phyloP scores from a whole-genome alignment of 2,329 filamentous ascomycete species.

The Fusarium solani-melongenae region DNA sequence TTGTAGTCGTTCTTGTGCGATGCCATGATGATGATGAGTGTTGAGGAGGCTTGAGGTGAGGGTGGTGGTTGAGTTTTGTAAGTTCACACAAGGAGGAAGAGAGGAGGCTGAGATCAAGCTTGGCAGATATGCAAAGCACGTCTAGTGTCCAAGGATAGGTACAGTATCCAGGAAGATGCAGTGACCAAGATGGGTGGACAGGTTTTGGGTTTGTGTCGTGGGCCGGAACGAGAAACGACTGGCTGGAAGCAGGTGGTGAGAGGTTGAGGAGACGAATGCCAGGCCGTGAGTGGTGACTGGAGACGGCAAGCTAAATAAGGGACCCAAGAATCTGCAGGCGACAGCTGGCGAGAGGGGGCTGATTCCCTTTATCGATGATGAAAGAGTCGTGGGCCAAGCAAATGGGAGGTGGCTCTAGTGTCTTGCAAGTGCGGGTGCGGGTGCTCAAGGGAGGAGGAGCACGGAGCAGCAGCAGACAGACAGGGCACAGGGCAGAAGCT shows the following conservation, averaged over 20 bases:
- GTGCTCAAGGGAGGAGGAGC: conserved; percentile 24
- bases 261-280: conserved; percentile 34
- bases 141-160: conserved; percentile 37
- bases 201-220: conserved; percentile 37
- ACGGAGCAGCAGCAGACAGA: background rate
- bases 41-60: conserved; percentile 14
- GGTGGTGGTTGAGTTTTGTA: conserved; percentile 41
- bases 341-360: conserved; percentile 34
- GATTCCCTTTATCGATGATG: conserved; percentile 45
- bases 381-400: conserved; percentile 40
- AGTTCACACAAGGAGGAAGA: conserved; percentile 25
- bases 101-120: conserved; percentile 29
- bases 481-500: conserved; percentile 15
- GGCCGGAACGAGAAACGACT: conserved; percentile 37
- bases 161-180: conserved; percentile 30
- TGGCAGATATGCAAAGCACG: conserved; percentile 37
- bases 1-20: conserved; percentile 43
- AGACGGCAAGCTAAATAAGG: conserved; percentile 29
- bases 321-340: conserved; percentile 31
- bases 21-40: conserved; percentile 27
- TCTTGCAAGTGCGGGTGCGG: background rate
- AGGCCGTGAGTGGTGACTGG: conserved; percentile 32
- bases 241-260: conserved; percentile 33
- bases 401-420: conserved; percentile 37
- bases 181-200: conserved; percentile 25